Conservation (phyloP, 1,139 yeast genomes). For the Taphrina deformans region DNA sequence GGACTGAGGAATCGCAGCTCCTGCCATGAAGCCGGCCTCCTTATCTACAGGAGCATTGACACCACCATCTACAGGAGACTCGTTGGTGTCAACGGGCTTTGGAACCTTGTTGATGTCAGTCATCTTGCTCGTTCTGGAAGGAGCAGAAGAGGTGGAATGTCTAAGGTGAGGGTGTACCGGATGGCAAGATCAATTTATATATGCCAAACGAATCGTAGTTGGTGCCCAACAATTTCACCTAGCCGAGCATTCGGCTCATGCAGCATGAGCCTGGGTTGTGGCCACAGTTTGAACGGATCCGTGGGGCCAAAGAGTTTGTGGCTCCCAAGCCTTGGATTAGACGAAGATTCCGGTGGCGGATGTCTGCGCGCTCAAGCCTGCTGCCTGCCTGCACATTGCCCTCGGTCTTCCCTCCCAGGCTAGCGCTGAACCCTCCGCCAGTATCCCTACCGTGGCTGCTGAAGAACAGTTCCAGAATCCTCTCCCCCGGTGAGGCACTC, state of each 20-base stretch:
- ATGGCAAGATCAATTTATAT: constrained; percentile 1
- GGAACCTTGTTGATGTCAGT: constrained; percentile 32
- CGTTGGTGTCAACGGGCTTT: constrained; percentile 26
- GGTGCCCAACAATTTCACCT: constrained; percentile 13
- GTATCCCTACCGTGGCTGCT: too few species aligned
- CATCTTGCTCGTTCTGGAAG: constrained; percentile 10
- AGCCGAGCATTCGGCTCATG: constrained; percentile 17
- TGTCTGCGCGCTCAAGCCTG: too few species aligned
- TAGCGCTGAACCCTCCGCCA: too few species aligned
- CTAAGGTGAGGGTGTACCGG: neutral
- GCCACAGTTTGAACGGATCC: neutral
- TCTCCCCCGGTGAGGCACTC: too few species aligned
- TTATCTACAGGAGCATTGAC: constrained; percentile 26
- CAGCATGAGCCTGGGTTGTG: neutral
- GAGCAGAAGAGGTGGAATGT: neutral
- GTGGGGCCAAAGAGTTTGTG: neutral
- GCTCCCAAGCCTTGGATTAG: constrained; percentile 6
- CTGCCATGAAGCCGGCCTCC: constrained; percentile 27
- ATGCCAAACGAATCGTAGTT: neutral
- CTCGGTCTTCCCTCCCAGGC: too few species aligned
- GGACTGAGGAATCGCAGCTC: constrained; percentile 19
- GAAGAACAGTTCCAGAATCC: too few species aligned
- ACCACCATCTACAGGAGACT: constrained; percentile 32
- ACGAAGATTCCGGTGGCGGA: too few species aligned
- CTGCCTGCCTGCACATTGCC: too few species aligned